Evolutionary conservation across 2,329 filamentous ascomycete genomes (phyloP).

Genomic region (Penicillium sclerotiorum): DNA sequence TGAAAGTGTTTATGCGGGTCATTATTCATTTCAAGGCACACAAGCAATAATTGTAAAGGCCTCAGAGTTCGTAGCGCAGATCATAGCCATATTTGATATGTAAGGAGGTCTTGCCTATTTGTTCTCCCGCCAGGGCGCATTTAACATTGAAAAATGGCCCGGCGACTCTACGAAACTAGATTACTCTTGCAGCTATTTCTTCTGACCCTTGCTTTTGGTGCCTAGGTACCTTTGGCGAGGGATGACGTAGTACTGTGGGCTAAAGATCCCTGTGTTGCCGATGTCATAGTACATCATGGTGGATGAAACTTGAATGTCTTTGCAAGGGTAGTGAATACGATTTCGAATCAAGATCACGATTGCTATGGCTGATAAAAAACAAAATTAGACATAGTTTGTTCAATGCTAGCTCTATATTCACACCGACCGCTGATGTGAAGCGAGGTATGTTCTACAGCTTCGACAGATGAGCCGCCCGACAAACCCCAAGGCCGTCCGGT

Average conservation of each 20-base stretch:
- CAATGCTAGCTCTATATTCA: not conserved
- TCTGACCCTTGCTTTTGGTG: constrained; percentile 2
- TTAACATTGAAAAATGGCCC: not conserved
- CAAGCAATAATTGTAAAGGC: not conserved
- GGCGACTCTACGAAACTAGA: not conserved
- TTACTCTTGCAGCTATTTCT: no score
- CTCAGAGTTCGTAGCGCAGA: not conserved
- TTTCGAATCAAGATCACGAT: no score
- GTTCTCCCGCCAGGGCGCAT: not conserved
- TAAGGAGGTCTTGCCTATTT: not conserved
- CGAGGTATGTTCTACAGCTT: not conserved
- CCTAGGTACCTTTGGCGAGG: no score
- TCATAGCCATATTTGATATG: constrained; percentile 1
- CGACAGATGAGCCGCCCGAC: not conserved
- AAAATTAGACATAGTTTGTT: not conserved
- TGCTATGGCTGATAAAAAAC: no score
- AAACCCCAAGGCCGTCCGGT: not conserved
- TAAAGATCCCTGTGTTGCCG: not conserved
- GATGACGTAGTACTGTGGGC: not conserved
- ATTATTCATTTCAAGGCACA: no score
- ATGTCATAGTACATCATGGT: no score
- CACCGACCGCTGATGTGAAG: not conserved
- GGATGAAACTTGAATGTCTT: no score
- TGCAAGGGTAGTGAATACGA: no score
- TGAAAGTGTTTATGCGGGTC: no score